Conservation (phyloP, 352 stramenopile species). For the Globisporangium yorkense region DNA sequence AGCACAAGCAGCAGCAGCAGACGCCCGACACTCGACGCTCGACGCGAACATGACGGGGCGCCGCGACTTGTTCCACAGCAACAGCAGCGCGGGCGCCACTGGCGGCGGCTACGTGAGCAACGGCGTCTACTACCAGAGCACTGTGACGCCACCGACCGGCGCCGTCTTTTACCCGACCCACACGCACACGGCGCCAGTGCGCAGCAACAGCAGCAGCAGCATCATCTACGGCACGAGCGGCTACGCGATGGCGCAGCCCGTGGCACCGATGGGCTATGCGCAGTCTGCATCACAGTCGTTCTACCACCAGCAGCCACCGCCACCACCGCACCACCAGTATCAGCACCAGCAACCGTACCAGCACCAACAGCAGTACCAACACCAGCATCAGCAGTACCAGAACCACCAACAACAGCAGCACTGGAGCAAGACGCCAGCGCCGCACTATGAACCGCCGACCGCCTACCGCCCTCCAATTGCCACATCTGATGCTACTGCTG, state of each 20-base stretch:
- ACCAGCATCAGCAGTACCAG: background rate
- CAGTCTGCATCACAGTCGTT: background rate
- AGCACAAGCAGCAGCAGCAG: background rate
- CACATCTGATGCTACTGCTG: background rate
- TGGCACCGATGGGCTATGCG: background rate
- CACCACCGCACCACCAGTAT: background rate
- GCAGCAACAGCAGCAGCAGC: background rate
- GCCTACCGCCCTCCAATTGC: constrained; percentile 4
- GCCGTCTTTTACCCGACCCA: background rate
- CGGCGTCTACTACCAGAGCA: constrained; percentile 12
- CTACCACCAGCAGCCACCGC: constrained; percentile 1
- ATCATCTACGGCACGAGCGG: background rate
- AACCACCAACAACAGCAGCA: background rate
- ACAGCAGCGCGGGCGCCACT: background rate
- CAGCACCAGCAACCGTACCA: background rate
- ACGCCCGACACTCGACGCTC: background rate
- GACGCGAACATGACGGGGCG: constrained; percentile 1
- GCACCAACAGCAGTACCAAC: background rate
- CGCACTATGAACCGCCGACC: constrained; percentile 13
- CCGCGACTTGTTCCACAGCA: constrained; percentile 4
- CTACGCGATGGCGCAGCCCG: constrained; percentile 3
- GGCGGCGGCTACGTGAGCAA: constrained; percentile 10
- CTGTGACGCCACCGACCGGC: background rate
- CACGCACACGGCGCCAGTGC: background rate
- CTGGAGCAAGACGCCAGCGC: constrained; percentile 20